Conservation (phyloP, 2,329 filamentous ascomycete genomes). For the Colletotrichum melonis region DNA sequence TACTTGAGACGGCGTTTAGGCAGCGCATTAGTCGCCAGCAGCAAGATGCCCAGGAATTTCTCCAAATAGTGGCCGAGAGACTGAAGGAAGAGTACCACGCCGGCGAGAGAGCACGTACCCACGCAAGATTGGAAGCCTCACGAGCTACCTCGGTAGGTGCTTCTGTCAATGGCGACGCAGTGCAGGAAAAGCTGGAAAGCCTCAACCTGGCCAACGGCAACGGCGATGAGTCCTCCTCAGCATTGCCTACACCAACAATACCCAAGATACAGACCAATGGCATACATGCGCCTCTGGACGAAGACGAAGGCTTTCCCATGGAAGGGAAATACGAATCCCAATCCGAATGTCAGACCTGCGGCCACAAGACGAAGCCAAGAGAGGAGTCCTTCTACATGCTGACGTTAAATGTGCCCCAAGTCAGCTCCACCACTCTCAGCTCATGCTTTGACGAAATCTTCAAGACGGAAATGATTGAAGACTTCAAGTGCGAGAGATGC, state of each 20-base stretch:
- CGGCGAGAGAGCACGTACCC: conserved; percentile 76
- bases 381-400: conserved; percentile 90
- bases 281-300: conserved; percentile 23
- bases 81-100: conserved; percentile 95
- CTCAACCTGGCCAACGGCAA: conserved; percentile 38
- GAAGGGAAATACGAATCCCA: conserved; percentile 95
- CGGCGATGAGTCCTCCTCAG: conserved; percentile 28
- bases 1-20: conserved; percentile 86
- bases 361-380: conserved; percentile 87
- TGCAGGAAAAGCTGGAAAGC: conserved; percentile 45
- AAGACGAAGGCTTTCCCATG: conserved; percentile 78
- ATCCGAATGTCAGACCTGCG: conserved; percentile 90
- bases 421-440: conserved; percentile 82
- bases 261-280: conserved; percentile 34
- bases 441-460: conserved; percentile 93
- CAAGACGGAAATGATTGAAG: conserved; percentile 95
- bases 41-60: conserved; percentile 96
- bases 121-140: conserved; percentile 54
- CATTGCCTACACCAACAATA: conserved; percentile 24
- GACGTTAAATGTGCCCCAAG: conserved; percentile 90
- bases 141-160: conserved; percentile 30
- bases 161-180: conserved; percentile 38
- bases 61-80: conserved; percentile 92
- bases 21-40: conserved; percentile 94
- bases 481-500: conserved; percentile 96